Conservation (phyloP, 345 rosid species). For the Arabidopsis arenosa region DNA sequence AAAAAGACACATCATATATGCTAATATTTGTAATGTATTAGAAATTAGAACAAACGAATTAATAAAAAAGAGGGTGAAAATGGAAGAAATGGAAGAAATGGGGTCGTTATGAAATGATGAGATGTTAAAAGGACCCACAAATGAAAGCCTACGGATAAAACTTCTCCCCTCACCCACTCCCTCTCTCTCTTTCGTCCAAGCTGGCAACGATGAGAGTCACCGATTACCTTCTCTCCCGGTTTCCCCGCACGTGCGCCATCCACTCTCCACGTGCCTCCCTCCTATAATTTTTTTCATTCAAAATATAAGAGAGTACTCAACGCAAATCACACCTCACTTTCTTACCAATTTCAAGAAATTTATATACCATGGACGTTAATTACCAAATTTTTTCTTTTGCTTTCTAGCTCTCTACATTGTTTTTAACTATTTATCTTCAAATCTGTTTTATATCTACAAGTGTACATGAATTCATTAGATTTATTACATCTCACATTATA, state of each 20-base stretch:
- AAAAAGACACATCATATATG: slow-evolving; percentile 20
- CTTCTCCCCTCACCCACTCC: slow-evolving; percentile 34
- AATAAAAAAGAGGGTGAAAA: neutral
- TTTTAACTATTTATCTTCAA: neutral
- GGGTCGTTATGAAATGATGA: slow-evolving; percentile 34
- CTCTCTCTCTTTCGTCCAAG: slow-evolving; percentile 35
- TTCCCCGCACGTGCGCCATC: slow-evolving; percentile 40
- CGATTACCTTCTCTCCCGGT: slow-evolving; percentile 57
- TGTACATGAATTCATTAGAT: neutral
- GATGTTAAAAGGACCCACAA: slow-evolving; percentile 37
- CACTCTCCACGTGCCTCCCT: slow-evolving; percentile 53
- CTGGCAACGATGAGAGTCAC: slow-evolving; percentile 45
- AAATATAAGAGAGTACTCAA: neutral
- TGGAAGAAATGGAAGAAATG: slow-evolving; percentile 1
- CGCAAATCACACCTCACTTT: neutral
- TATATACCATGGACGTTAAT: neutral
- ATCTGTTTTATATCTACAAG: neutral
- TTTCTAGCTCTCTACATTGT: neutral
- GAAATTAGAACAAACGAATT: neutral
- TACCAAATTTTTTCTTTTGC: neutral
- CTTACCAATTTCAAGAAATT: too few species aligned
- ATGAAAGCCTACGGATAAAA: slow-evolving; percentile 49
- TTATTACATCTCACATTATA: slow-evolving; percentile 5
- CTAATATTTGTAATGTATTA: neutral
- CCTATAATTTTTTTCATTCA: neutral